Evolutionary conservation across 2,329 filamentous ascomycete genomes (phyloP).

Genomic region (Colletotrichum sp.): DNA sequence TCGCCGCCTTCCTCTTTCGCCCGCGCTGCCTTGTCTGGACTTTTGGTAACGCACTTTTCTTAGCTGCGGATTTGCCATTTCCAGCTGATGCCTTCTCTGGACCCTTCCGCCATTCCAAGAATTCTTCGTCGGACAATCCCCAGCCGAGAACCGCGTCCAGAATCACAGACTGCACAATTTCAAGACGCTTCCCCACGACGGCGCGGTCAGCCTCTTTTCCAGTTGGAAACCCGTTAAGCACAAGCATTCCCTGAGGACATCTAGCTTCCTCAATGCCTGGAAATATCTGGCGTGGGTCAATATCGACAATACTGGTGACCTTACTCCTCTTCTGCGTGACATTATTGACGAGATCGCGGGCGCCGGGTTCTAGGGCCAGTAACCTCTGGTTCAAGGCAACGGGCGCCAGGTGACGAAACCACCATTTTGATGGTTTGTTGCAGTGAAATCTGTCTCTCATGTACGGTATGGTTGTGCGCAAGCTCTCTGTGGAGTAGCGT

Average conservation of each 20-base stretch:
- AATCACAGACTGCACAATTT: neutral
- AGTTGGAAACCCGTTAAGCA: neutral
- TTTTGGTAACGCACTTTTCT: neutral
- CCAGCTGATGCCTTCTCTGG: neutral
- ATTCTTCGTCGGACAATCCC: neutral
- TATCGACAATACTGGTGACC: neutral
- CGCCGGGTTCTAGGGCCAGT: neutral
- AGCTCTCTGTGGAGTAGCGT: neutral
- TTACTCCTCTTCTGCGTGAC: neutral
- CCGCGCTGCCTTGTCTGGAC: neutral
- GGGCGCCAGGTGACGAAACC: neutral
- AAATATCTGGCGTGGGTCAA: neutral
- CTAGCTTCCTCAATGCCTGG: neutral
- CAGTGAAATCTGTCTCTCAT: neutral
- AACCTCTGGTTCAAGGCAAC: neutral
- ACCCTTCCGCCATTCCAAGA: neutral
- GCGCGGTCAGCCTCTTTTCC: neutral
- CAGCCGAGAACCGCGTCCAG: neutral
- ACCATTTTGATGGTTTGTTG: neutral
- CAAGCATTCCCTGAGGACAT: neutral
- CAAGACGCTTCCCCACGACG: neutral
- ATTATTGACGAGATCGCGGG: neutral
- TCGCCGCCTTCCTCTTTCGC: neutral
- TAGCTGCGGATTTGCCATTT: neutral
- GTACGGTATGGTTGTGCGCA: neutral